Evolutionary conservation across 2,329 filamentous ascomycete genomes (phyloP), one percentile per base, ranked within the genome.

Genomic region (Colletotrichum shisoi): DNA sequence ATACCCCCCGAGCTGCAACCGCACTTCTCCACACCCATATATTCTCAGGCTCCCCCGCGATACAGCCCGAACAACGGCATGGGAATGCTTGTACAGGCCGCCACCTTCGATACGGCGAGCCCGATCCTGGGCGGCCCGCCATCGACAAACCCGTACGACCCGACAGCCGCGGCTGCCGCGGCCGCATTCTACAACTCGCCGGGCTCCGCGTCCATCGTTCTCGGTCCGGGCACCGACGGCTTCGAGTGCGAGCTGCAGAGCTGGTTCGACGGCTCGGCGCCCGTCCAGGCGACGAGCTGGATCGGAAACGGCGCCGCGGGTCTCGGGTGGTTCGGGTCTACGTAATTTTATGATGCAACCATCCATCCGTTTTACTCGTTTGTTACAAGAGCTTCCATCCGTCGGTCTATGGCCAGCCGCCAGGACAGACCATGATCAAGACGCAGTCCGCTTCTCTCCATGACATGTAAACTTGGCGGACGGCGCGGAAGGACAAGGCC

Each of bases 161-260:
- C 69, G 12, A 57, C 46, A 15, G 48, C 57, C 17, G 49, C 42
- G 1, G 63, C 63, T n/a, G 44, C 57, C 9, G 57, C 48, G 13
- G 64, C 64, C 3, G 64, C 59, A 6, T 65, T 62, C 24, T 69
- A 67, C 56, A 63, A 53, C 13, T 67, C 69, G 8, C 69, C 69
- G 2, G 72, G 73, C 24, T 57, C 70, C n/a, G 59, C 72, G 4
- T 66, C 71, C 42, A 67, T 69, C 44, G 56, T 70, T 45, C 72
- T 79, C 4, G 74, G 73, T 2, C 75, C 77, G n/a, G 71, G 74
- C 8, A 78, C 78, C 49, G 82, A 84, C 62, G 82, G 82, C 1
- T 84, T 80, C 66, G 79, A 83, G 68, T 75, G 73, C 9, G 82
- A 84, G 71, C 71, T 84, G 58, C 79, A 80, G 67, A 69, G 66